Conservation (phyloP, 2,329 filamentous ascomycete species). For the Didymosphaeria variabile region DNA sequence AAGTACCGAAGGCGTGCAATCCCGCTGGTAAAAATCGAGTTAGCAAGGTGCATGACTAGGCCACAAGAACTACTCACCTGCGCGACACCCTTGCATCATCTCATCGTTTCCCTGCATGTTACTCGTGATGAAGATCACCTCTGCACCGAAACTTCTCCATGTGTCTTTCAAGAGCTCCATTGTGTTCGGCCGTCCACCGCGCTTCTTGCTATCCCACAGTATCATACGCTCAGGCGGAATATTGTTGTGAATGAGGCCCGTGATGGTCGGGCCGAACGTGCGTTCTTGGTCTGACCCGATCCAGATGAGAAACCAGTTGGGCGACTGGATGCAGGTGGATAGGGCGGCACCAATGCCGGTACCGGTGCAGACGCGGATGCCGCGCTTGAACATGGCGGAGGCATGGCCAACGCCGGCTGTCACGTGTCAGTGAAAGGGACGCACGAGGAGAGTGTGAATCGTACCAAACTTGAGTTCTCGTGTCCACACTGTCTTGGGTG, state of each 20-base stretch:
- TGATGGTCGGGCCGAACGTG: slow-evolving; percentile 46
- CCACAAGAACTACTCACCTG: background rate
- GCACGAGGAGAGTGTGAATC: background rate
- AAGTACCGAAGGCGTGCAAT: slow-evolving; percentile 46
- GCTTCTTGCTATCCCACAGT: slow-evolving; percentile 48
- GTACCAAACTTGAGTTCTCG: slow-evolving; percentile 47
- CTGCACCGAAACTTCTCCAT: slow-evolving; percentile 43
- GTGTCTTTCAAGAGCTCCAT: slow-evolving; percentile 45
- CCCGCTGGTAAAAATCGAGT: slow-evolving; percentile 24
- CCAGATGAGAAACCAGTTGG: slow-evolving; percentile 50
- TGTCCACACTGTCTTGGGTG: slow-evolving; percentile 46
- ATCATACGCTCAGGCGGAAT: slow-evolving; percentile 50
- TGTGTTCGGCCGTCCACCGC: slow-evolving; percentile 44
- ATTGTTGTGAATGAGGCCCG: slow-evolving; percentile 41
- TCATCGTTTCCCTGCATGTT: slow-evolving; percentile 49
- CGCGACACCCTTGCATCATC: slow-evolving; percentile 48
- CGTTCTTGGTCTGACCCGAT: slow-evolving; percentile 48
- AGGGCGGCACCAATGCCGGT: slow-evolving; percentile 48
- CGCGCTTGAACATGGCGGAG: slow-evolving; percentile 48
- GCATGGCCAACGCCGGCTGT: slow-evolving; percentile 46
- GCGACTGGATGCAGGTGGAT: slow-evolving; percentile 46
- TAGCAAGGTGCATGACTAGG: background rate
- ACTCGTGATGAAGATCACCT: slow-evolving; percentile 49
- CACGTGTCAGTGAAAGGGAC: slow-evolving; percentile 22
- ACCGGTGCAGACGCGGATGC: slow-evolving; percentile 47